Evolutionary conservation across 2,329 filamentous ascomycete genomes (phyloP).

Genomic region (Aureobasidium namibiae): DNA sequence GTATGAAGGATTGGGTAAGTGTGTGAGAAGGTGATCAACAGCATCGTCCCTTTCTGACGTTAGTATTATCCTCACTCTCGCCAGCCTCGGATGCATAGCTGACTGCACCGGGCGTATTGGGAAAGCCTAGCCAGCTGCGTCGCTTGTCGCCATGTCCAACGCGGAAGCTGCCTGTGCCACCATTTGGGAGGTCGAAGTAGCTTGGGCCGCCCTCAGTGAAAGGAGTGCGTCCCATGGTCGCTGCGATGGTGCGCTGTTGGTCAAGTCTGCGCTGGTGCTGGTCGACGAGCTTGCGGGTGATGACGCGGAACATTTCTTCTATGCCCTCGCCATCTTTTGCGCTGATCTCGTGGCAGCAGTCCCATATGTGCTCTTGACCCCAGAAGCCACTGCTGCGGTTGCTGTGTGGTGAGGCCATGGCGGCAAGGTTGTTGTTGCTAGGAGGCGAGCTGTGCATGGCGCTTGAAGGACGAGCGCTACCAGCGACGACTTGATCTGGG

Average conservation of each 20-base stretch:
- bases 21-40: not conserved
- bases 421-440: constrained; percentile 29
- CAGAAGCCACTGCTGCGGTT: constrained; percentile 66
- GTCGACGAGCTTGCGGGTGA: constrained; percentile 77
- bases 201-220: constrained; percentile 24
- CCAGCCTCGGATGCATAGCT: constrained; percentile 1
- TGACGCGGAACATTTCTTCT: constrained; percentile 89
- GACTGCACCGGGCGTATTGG: constrained; percentile 9
- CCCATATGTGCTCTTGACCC: constrained; percentile 91
- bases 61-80: not conserved
- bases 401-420: constrained; percentile 38
- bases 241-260: constrained; percentile 39
- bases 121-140: constrained; percentile 53
- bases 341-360: constrained; percentile 93
- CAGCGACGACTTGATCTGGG: constrained; percentile 55
- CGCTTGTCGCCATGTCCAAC: constrained; percentile 53
- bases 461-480: constrained; percentile 23
- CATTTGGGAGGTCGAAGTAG: constrained; percentile 41
- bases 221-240: constrained; percentile 36
- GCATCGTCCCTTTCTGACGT: constrained; percentile 3
- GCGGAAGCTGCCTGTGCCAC: constrained; percentile 51
- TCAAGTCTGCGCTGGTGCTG: constrained; percentile 52
- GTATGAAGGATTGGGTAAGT: not conserved
- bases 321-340: constrained; percentile 92
- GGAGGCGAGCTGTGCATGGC: constrained; percentile 12